phyloP scores from a whole-genome alignment of 1,284 basidiomycete genomes.

The Sanghuangporus weigelae region DNA sequence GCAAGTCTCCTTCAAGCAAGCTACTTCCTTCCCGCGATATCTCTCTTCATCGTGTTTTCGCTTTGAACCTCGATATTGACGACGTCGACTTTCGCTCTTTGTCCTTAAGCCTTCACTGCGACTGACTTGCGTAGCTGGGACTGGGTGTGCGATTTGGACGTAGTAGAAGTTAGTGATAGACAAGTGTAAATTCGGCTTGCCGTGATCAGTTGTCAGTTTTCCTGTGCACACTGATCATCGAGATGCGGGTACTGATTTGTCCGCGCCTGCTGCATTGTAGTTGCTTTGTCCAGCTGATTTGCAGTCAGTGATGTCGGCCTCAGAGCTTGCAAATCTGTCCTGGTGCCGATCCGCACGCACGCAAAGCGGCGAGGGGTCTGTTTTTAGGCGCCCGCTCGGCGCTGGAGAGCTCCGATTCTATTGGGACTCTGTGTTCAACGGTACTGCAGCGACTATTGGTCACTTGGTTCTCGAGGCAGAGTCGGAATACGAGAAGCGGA shows the following conservation, averaged over 20 bases:
- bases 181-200: background rate
- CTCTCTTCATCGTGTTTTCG: too few relatives aligned
- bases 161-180: too few relatives aligned
- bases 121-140: too few relatives aligned
- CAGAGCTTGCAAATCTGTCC: background rate
- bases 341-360: background rate
- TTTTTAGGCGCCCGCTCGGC: slow-evolving; percentile 28
- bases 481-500: slow-evolving; percentile 16
- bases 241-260: background rate
- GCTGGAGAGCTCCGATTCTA: slow-evolving; percentile 38
- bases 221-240: background rate
- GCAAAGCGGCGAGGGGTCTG: background rate
- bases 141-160: too few relatives aligned
- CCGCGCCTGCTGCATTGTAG: too few relatives aligned
- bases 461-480: slow-evolving; percentile 25
- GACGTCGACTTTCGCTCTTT: too few relatives aligned
- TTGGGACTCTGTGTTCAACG: slow-evolving; percentile 38
- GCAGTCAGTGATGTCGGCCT: background rate
- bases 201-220: background rate
- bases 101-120: too few relatives aligned
- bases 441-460: slow-evolving; percentile 41
- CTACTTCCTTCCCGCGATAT: too few relatives aligned
- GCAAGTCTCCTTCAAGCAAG: too few relatives aligned
- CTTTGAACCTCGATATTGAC: too few relatives aligned
- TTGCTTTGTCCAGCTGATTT: background rate